These are phyloP conservation scores for Chiua virens DNA, from an alignment of 768 basidiomycete genomes.

Conservation along the genomic window DNA sequence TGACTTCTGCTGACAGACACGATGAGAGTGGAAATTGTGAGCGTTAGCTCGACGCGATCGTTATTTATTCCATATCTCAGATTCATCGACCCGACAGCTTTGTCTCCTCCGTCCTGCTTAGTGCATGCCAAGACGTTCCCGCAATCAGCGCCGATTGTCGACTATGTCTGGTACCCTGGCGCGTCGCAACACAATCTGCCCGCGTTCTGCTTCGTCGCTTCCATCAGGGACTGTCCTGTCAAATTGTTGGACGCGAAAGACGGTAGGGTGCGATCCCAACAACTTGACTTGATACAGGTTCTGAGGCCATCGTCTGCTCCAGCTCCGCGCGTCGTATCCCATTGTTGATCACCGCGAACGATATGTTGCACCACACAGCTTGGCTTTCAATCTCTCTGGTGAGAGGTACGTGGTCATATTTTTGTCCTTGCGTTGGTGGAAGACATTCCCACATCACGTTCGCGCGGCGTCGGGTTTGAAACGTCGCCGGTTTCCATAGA, in stretches of 20 bases:
- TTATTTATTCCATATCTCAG: neutral
- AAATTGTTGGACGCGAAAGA: slow-evolving; percentile 79
- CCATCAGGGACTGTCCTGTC: slow-evolving; percentile 82
- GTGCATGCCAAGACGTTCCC: slow-evolving; percentile 30
- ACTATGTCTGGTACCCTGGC: slow-evolving; percentile 82
- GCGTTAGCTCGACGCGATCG: neutral
- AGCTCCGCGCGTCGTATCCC: slow-evolving; percentile 89
- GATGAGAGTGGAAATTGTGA: neutral
- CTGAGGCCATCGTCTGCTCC: neutral
- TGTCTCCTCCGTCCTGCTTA: neutral
- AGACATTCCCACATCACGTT: neutral
- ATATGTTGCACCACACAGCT: slow-evolving; percentile 80
- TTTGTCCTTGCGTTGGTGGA: too few relatives aligned
- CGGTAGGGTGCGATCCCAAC: slow-evolving; percentile 58
- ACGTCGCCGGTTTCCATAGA: slow-evolving; percentile 26
- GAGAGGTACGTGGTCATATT: slow-evolving; percentile 48
- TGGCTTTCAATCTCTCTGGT: slow-evolving; percentile 72
- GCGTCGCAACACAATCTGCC: slow-evolving; percentile 59
- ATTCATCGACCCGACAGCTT: neutral
- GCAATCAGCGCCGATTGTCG: slow-evolving; percentile 74
- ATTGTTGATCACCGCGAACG: slow-evolving; percentile 95
- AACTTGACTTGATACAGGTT: neutral
- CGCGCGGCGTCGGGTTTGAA: neutral
- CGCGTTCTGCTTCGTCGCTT: slow-evolving; percentile 80
- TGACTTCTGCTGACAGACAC: neutral